phyloP scores from a whole-genome alignment of 2,329 filamentous ascomycete species.

The Beauveria scarabaeidicola region DNA sequence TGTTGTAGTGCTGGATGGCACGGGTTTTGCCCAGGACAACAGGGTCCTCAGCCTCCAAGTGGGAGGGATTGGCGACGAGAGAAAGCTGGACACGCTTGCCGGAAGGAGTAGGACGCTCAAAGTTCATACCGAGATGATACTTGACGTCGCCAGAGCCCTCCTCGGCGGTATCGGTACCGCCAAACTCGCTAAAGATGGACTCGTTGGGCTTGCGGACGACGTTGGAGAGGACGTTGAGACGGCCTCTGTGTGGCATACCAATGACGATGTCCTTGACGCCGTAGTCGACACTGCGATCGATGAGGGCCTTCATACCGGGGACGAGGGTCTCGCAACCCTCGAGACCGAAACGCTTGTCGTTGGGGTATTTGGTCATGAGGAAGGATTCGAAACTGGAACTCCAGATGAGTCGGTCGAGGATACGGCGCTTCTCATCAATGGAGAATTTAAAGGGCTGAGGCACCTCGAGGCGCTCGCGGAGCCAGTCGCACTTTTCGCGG shows the following conservation, averaged over 20 bases:
- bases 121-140: constrained; percentile 99
- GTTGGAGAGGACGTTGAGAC: constrained; percentile 95
- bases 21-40: constrained; percentile 96
- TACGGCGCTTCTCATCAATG: constrained; percentile 94
- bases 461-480: constrained; percentile 89
- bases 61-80: constrained; percentile 94
- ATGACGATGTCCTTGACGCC: constrained; percentile 99
- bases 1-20: constrained; percentile 98
- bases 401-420: constrained; percentile 97
- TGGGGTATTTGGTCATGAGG: constrained; percentile 94
- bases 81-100: constrained; percentile 99
- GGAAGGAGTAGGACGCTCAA: constrained; percentile 94
- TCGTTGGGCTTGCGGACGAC: constrained; percentile 99
- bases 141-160: constrained; percentile 98
- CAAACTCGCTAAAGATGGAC: constrained; percentile 98
- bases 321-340: constrained; percentile 96
- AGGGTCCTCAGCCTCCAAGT: constrained; percentile 95
- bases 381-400: constrained; percentile 96
- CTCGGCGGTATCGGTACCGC: constrained; percentile 74
- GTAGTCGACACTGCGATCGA: constrained; percentile 96
- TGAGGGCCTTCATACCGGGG: constrained; percentile 97
- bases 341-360: constrained; percentile 98
- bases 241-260: constrained; percentile 97
- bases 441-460: constrained; percentile 95
- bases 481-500: constrained; percentile 95